phyloP scores from a whole-genome alignment of 352 stramenopile genomes.

The Phytophthora nicotianae region DNA sequence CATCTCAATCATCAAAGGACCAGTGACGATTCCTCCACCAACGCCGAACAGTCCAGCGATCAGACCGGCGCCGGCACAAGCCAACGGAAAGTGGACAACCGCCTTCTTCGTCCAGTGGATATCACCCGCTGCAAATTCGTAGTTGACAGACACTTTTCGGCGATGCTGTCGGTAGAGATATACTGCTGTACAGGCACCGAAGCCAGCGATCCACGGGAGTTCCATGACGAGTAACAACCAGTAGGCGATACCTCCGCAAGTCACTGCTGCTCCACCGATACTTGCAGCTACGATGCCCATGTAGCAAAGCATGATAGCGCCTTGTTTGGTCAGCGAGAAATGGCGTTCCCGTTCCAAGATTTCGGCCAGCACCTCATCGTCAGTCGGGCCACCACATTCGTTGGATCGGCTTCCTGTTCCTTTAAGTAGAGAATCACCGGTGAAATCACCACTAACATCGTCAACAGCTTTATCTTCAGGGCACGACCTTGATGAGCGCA shows the following conservation, averaged over 20 bases:
- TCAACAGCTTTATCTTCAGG: conserved; percentile 5
- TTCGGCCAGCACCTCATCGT: conserved; percentile 20
- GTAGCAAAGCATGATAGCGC: conserved; percentile 45
- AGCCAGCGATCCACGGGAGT: conserved; percentile 54
- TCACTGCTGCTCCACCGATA: conserved; percentile 33
- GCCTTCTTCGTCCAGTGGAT: conserved; percentile 50
- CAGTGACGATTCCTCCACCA: conserved; percentile 39
- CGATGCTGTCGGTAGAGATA: conserved; percentile 40
- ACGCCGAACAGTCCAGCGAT: conserved; percentile 56
- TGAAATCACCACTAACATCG: conserved; percentile 1
- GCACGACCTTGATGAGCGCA: conserved; percentile 18
- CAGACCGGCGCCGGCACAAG: conserved; percentile 46
- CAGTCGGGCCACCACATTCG: conserved; percentile 5
- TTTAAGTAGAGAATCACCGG: conserved; percentile 23
- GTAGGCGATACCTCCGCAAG: conserved; percentile 43
- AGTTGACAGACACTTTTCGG: conserved; percentile 46
- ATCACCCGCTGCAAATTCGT: conserved; percentile 46
- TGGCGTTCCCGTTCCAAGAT: conserved; percentile 38
- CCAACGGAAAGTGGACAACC: conserved; percentile 42
- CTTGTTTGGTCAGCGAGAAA: conserved; percentile 45
- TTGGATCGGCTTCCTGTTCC: conserved; percentile 20
- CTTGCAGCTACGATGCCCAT: conserved; percentile 39
- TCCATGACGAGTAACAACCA: conserved; percentile 52
- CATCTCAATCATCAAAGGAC: conserved; percentile 40
- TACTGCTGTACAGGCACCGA: conserved; percentile 31